These are phyloP conservation scores for Cytidiella melzeri DNA, from an alignment of 768 basidiomycete genomes.

Conservation along the genomic window DNA sequence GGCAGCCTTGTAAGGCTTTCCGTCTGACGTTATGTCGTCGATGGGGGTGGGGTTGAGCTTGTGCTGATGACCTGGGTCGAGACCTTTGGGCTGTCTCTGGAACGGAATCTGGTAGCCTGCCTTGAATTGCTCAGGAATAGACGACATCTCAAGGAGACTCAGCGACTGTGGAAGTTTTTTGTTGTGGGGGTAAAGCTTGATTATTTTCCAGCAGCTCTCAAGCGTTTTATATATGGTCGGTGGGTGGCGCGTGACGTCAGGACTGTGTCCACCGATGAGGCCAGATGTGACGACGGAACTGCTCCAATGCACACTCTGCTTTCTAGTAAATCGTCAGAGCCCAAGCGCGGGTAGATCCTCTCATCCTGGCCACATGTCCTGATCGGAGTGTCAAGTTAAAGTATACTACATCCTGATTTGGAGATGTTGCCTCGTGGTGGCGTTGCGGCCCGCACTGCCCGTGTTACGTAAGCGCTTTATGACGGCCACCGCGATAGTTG, in stretches of 20 bases:
- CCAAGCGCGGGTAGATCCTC: too few species aligned
- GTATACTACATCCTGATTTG: too few species aligned
- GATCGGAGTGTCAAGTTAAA: too few species aligned
- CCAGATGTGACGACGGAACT: not conserved
- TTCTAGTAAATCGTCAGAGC: too few species aligned
- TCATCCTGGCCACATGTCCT: too few species aligned
- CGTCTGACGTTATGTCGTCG: slow-evolving; percentile 39
- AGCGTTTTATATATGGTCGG: too few species aligned
- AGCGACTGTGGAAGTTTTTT: not conserved
- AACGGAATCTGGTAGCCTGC: slow-evolving; percentile 28
- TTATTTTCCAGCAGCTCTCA: not conserved
- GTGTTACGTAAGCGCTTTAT: too few species aligned
- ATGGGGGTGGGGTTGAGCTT: slow-evolving; percentile 29
- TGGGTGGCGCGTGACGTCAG: slow-evolving; percentile 10
- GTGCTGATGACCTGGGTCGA: slow-evolving; percentile 25
- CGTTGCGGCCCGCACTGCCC: too few species aligned
- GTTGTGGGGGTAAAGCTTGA: not conserved
- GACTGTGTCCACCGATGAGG: not conserved
- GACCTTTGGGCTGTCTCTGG: slow-evolving; percentile 20
- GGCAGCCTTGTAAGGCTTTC: slow-evolving; percentile 37
- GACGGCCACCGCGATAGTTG: too few species aligned
- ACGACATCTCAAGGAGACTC: not conserved
- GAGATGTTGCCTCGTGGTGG: too few species aligned
- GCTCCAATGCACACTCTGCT: too few species aligned
- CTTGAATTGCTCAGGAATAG: slow-evolving; percentile 22